phyloP scores from a whole-genome alignment of 257 asterid species.

The Avicennia marina region DNA sequence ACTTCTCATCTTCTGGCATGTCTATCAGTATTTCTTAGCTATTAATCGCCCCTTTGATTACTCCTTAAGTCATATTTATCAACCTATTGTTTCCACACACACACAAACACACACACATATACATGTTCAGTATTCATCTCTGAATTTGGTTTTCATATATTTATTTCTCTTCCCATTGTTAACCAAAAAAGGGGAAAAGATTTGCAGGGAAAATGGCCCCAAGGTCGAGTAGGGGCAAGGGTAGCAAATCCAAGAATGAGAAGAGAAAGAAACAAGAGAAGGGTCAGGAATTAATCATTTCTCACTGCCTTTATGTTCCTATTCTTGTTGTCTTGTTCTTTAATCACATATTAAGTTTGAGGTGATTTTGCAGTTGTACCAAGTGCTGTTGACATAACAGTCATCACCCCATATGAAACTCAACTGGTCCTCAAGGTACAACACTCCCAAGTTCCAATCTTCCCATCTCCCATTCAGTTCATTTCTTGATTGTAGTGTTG shows the following conservation, averaged over 20 bases:
- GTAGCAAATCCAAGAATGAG: slow-evolving; percentile 62
- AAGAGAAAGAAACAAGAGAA: slow-evolving; percentile 96
- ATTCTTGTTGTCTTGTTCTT: too few relatives aligned
- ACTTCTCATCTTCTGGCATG: background rate
- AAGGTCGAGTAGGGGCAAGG: slow-evolving; percentile 77
- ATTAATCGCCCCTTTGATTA: too few relatives aligned
- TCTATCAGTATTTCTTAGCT: too few relatives aligned
- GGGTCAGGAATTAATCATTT: slow-evolving; percentile 26
- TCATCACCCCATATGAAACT: slow-evolving; percentile 82
- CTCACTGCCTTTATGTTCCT: background rate
- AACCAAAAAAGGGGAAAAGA: background rate
- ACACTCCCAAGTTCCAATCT: background rate
- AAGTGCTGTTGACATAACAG: slow-evolving; percentile 59
- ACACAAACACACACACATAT: too few relatives aligned
- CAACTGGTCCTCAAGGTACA: slow-evolving; percentile 82
- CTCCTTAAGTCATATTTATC: too few relatives aligned
- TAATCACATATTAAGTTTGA: background rate
- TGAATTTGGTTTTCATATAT: too few relatives aligned
- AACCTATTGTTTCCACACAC: too few relatives aligned
- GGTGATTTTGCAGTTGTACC: slow-evolving; percentile 61
- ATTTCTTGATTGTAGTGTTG: too few relatives aligned
- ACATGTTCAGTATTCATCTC: too few relatives aligned
- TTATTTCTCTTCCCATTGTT: too few relatives aligned
- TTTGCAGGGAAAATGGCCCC: slow-evolving; percentile 62
- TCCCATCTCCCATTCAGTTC: background rate